Base-by-base conservation (phyloP, 371 early-diverging fungal genomes). In the Syncephalastrum racemosum region DNA sequence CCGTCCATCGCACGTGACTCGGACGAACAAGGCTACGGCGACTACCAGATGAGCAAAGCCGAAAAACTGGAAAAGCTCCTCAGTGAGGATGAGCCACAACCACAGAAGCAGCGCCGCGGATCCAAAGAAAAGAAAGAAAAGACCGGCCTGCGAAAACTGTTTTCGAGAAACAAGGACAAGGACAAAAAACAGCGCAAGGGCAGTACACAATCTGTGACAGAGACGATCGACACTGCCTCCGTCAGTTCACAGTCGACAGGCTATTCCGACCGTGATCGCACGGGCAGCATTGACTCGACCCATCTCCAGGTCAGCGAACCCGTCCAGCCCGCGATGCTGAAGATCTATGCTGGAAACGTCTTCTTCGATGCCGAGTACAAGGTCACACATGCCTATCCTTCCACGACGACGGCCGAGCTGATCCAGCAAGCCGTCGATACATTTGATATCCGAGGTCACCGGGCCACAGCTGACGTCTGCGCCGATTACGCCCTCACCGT, bases 311-410 rank as follows among this genome's bases (percentile, higher is more conserved):
- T 24, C 20, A 48, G 39, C 52, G 36, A 31, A 12, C 36, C 36
- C 2, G 36, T 31, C 42, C 57, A 59, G 25, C 64, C 67, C 1
- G 59, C 63, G 2, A 46, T 62, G 24, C 56, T 77, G 8, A 73
- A 67, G 23, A 75, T 83, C 8, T 73, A 70, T 59, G 75, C 77
- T 22, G 84, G 81, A 23, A 84, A 79, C 59, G 68, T 78, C 4
- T 68, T 64, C 42, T 80, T 79, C 55, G 77, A 77, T 16, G 70
- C 71, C 1, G 69, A 65, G 58, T 70, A 63, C 66, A 75, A 73
- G 57, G 65, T 69, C 0, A 80, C 71, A 5, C 68, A 71, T 16
- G 64, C 71, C 14, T 76, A 74, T 42, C 64, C 76, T 12, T 40
- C 65, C 0, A 84, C 85, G 0, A 80, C 78, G 24, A 68, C 85